Base-by-base conservation (phyloP, 805 yeast genomes). In the Yarrowia phangngaensis region DNA sequence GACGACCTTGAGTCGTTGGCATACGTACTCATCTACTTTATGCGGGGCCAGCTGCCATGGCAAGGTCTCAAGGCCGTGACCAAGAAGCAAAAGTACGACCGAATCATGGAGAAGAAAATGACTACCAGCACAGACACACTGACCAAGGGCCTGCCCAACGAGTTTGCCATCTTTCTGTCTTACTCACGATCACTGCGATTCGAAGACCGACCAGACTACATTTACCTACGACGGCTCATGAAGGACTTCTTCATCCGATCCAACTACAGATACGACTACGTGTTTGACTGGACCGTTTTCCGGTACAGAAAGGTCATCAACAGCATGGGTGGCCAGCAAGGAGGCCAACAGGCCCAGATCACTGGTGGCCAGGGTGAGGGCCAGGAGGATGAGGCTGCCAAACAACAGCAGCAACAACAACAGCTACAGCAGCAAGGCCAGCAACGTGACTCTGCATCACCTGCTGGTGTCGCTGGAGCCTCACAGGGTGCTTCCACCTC, bases 41-140 rank as follows among this genome's bases (percentile, higher is more conserved):
- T 90, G 56, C 78, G 95, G 59, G 98, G 98, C 35, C 85, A 86
- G 52, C 72, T 92, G 61, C 98, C 98, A 54, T 92, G 98, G 98
- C 98, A 90, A 69, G 98, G 98, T 4, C 76, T 90, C 61, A 88
- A 88, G 68, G 98, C 97, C 29, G 92, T 90, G 19, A 87, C 96
- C 12, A 90, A 90, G 70, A 85, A 95, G 70, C 97, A 90, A 67
- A 90, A 92, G 69, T 90, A 90, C 68, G 97, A 90, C 69, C 78
- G 96, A 54, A 92, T 90, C 59, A 81, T 90, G 80, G 97, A 90
- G 65, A 86, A 85, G 72, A 90, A 90, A 67, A 79, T 89, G 79
- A 79, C 94, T 41, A 86, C 95, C 7, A 82, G 95, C 19, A 78
- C 89, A 30, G 92, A 85, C 61, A 76, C 80, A 11, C 75, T 90